Base-by-base conservation (phyloP, 768 basidiomycete species). In the Rhizopogon salebrosus region DNA sequence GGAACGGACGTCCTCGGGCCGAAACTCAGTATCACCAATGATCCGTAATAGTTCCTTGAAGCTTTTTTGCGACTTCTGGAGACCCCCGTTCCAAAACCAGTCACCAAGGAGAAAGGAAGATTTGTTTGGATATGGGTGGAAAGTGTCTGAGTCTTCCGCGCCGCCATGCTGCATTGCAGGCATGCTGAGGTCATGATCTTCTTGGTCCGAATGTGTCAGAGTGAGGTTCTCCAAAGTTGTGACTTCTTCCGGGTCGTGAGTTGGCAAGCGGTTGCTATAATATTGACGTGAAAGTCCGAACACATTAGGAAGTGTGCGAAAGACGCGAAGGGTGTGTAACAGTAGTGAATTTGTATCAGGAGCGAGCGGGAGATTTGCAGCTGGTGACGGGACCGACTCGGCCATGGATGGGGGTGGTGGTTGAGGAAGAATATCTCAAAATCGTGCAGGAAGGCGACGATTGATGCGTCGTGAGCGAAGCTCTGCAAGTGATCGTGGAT, bases 1-100 rank as follows among this genome's bases (percentile, higher is more conserved):
- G 16, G 26, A 20, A 27, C 2, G 3, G 2, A 55, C 16, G 7
- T 56, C 55, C 35, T 45, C 55, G 0, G 20, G 31, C 49, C 37
- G n/a, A 36, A 54, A 51, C 24, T 48, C 14, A 39, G 23, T 1
- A 29, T 43, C 9, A n/a, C 57, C 3, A 3, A 60, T 29, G 9
- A 61, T 59, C n/a, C 39, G 24, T 0, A 61, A 7, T 23, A 60
- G 54, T 7, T 38, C 24, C 20, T 42, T 40, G 54, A 61, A 62
- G 51, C 39, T 55, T 39, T 42, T 27, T 26, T 59, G 54, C 1
- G 60, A 62, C 41, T 64, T 62, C 35, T 61, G 60, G 13, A 35
- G 38, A 5, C 60, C 52, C 11, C 51, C 34, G 14, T 55, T 54
- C 58, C 62, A 64, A 52, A 52, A 60, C 62, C 60, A 64, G 9